Conservation (phyloP, 2,329 filamentous ascomycete species). For the Aspergillus japonicus region DNA sequence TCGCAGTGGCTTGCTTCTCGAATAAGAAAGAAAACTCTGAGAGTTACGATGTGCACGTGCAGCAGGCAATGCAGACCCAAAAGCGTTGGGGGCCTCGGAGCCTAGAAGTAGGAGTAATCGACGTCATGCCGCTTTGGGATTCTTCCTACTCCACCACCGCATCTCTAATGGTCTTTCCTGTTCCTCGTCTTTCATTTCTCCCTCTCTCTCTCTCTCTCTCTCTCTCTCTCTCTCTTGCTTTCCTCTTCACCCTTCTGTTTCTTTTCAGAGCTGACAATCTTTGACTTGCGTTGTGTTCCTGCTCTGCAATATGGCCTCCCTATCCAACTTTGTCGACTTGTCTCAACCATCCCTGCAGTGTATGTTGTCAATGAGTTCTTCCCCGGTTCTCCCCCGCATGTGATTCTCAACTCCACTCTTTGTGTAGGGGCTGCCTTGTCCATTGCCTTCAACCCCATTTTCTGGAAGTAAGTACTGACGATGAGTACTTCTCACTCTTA, state of each 20-base stretch:
- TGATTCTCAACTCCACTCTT: conserved; percentile 24
- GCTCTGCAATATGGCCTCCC: conserved; percentile 31
- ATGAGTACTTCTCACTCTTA: conserved; percentile 4
- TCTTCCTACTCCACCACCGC: conserved; percentile 3
- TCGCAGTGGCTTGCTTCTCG: too few relatives aligned
- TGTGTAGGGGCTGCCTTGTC: conserved; percentile 70
- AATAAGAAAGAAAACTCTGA: too few relatives aligned
- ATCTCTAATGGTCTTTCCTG: background rate
- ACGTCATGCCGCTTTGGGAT: conserved; percentile 16
- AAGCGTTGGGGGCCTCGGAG: background rate
- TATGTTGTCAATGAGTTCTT: conserved; percentile 44
- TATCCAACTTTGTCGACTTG: conserved; percentile 57
- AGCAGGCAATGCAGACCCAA: background rate
- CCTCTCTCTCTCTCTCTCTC: background rate
- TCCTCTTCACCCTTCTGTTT: conserved; percentile 10
- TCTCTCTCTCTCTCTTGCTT: conserved; percentile 10
- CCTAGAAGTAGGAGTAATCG: background rate
- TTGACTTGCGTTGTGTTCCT: conserved; percentile 5
- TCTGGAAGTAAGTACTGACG: conserved; percentile 82
- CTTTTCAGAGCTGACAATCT: conserved; percentile 1
- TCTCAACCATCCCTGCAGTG: conserved; percentile 65
- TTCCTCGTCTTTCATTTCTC: background rate
- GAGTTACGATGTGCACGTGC: too few relatives aligned
- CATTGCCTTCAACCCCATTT: conserved; percentile 96
- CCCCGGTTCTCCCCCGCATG: conserved; percentile 22